phyloP scores from a whole-genome alignment of 352 stramenopile genomes.

The Phytophthora colocasiae region DNA sequence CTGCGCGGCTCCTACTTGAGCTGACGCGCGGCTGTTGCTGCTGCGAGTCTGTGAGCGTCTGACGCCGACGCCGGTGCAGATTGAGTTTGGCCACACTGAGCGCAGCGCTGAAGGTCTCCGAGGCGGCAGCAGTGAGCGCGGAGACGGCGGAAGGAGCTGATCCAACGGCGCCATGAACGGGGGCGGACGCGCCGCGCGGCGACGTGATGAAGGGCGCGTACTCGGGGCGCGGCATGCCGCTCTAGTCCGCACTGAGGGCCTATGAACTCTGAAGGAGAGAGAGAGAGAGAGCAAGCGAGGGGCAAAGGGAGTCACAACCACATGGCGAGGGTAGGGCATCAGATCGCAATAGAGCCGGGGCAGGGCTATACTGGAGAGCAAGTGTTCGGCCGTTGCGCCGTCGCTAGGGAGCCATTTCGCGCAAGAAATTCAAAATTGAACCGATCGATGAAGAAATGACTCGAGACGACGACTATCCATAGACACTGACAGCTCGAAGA shows the following conservation, averaged over 20 bases:
- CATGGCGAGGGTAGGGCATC: constrained; percentile 21
- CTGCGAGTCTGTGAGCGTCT: constrained; percentile 28
- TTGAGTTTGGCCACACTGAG: constrained; percentile 44
- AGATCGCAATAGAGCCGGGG: constrained; percentile 17
- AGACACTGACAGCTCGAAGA: constrained; percentile 7
- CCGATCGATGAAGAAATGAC: background rate
- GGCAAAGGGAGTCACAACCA: constrained; percentile 6
- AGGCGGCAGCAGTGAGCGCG: constrained; percentile 32
- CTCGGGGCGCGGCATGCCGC: constrained; percentile 46
- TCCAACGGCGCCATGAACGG: constrained; percentile 15
- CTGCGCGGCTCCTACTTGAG: constrained; percentile 2
- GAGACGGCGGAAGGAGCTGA: constrained; percentile 41
- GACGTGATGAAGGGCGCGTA: constrained; percentile 52
- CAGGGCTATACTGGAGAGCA: constrained; percentile 2
- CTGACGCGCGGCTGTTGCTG: constrained; percentile 1
- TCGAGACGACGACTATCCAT: constrained; percentile 27
- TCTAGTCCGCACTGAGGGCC: constrained; percentile 4
- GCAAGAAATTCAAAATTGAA: constrained; percentile 9
- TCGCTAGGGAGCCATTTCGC: constrained; percentile 23
- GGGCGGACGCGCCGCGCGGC: constrained; percentile 29
- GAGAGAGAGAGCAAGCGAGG: constrained; percentile 14
- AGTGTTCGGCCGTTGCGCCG: constrained; percentile 11
- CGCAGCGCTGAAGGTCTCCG: constrained; percentile 39
- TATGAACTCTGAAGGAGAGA: constrained; percentile 30
- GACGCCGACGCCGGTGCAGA: constrained; percentile 36